Base-by-base conservation (phyloP, 2,329 filamentous ascomycete genomes). In the Knoxdaviesia proteae region DNA sequence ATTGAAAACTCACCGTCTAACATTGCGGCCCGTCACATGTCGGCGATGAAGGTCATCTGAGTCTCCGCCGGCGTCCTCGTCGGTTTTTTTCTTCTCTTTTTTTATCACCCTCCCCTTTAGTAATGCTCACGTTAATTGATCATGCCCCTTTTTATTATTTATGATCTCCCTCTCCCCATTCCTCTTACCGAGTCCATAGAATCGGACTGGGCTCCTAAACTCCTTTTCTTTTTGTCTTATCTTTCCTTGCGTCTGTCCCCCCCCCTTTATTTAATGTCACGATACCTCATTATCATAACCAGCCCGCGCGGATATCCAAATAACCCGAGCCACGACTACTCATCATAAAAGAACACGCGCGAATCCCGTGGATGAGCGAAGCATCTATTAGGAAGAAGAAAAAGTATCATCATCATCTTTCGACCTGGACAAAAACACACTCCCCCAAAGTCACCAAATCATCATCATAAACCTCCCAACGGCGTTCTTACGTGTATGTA, bases 1-100 rank as follows among this genome's bases (percentile, higher is more conserved):
- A 60, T 70, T 20, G 65, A 71, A 38, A 62, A 65, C 34, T 70
- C 71, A 2, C 63, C 70, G 5, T 62, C 68, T 5, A 61, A 60
- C 42, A 56, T 75, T 36, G 8, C 9, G 8, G 34, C 11, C 9
- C 11, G 8, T 11, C 34, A 36, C 11, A 36, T 36, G 9, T 36
- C 9, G 34, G 11, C 11, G 11, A 9, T 9, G 11, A 9, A 36
- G 8, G 11, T 36, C 9, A 36, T 36, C 11, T 36, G 34, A 9
- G 9, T 11, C 11, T 36, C 34, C 49, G 47, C 47, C 42, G 48
- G 46, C 49, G 49, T 42, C 42, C 39, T 42, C 34, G n/a, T 31
- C 41, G 44, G 38, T 47, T 50, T 52, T 47, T 40, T 38, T 30
- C 36, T 34, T 36, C 37, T 46, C 35, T 41, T 33, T 44, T 42